Percentiles rank a stretch among this genome's conserved stretches.
These are phyloP conservation scores for Neckera pumila DNA, from an alignment of 225 moss, liverwort and hornwort genomes.

Conservation along the genomic window DNA sequence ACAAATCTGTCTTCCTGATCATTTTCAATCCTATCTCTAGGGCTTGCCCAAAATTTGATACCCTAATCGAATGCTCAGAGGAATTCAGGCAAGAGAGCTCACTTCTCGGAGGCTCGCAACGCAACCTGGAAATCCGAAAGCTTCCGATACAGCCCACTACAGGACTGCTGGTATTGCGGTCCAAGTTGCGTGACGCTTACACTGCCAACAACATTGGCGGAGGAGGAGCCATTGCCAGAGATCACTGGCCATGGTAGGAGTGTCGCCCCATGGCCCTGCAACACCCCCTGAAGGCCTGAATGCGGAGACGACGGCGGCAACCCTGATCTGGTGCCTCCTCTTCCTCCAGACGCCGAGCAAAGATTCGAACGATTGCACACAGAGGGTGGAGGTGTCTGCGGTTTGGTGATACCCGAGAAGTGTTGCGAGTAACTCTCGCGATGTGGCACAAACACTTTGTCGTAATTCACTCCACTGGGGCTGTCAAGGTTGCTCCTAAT, in stretches of 20 bases:
- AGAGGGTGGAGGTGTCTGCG: neutral
- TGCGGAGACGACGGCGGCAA: neutral
- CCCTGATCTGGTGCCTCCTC: neutral
- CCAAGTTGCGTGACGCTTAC: neutral
- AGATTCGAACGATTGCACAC: neutral
- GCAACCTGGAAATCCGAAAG: slow-evolving; percentile 27
- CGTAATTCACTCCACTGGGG: neutral
- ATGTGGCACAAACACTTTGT: slow-evolving; percentile 5
- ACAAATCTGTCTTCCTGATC: neutral
- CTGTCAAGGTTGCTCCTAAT: neutral
- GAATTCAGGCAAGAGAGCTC: neutral
- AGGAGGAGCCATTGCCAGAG: neutral
- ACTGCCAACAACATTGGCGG: neutral
- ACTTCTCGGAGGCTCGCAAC: slow-evolving; percentile 25
- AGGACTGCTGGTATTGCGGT: slow-evolving; percentile 11
- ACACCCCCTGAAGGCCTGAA: neutral
- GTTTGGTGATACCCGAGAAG: neutral
- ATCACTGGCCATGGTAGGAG: neutral
- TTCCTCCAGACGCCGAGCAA: neutral
- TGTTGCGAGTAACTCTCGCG: neutral
- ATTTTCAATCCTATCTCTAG: neutral
- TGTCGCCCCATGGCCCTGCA: neutral
- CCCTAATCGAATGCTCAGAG: neutral
- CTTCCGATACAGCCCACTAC: neutral
- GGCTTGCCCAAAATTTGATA: neutral